Percentiles rank a stretch among this genome's conserved stretches.
Conservation (phyloP, 768 basidiomycete genomes). For the Mycena amicta region DNA sequence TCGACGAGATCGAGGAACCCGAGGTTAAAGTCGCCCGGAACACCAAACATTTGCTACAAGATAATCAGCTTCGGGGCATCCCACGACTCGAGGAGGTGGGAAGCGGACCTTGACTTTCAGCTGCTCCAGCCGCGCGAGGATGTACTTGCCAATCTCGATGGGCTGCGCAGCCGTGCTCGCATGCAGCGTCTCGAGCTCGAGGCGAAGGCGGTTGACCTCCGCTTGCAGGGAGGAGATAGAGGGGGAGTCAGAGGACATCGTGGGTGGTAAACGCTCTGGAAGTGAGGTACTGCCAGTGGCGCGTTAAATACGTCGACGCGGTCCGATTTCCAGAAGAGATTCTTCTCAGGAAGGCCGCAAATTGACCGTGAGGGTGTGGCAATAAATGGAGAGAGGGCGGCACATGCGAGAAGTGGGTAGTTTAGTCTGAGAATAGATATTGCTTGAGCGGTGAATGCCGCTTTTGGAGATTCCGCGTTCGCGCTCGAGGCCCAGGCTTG, state of each 20-base stretch:
- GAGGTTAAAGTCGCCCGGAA: constrained; percentile 88
- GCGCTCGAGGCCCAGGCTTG: too few species aligned
- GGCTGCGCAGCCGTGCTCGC: constrained; percentile 39
- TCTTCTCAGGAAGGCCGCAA: not conserved
- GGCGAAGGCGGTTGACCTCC: constrained; percentile 49
- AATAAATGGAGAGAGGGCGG: too few species aligned
- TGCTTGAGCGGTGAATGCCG: too few species aligned
- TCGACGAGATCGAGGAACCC: constrained; percentile 79
- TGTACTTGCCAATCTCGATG: constrained; percentile 59
- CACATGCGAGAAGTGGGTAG: too few species aligned
- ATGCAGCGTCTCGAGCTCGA: constrained; percentile 46
- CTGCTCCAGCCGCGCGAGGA: constrained; percentile 64
- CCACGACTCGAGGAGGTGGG: too few species aligned
- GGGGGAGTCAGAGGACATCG: constrained; percentile 16
- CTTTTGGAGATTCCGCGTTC: too few species aligned
- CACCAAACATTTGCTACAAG: constrained; percentile 75
- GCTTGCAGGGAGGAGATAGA: constrained; percentile 38
- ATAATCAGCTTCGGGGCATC: too few species aligned
- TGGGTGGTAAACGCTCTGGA: not conserved
- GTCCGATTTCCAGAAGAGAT: not conserved
- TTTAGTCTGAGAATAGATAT: not conserved
- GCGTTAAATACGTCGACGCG: not conserved
- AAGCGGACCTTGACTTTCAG: constrained; percentile 64
- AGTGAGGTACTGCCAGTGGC: not conserved
- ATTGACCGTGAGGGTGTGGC: not conserved